Percentiles rank a stretch among this genome's conserved stretches.
Conservation (phyloP, 1,139 yeast species). For the Blastobotrys raffinosifermentans region DNA sequence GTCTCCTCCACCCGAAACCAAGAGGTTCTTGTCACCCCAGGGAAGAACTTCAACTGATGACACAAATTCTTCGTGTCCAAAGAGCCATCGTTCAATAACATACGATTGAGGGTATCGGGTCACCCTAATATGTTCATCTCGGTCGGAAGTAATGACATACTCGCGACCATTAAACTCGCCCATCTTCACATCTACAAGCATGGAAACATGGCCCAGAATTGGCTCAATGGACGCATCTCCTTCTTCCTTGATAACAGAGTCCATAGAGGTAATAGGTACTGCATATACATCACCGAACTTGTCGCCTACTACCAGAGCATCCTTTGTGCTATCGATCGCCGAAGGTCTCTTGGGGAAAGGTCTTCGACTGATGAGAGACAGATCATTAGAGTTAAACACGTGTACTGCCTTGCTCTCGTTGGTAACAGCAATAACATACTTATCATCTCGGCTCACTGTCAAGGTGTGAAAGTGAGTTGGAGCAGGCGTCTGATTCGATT, state of each 20-base stretch:
- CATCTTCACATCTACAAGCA: conserved; percentile 72
- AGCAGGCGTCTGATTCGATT: background rate
- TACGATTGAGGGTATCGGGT: conserved; percentile 74
- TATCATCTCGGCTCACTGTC: conserved; percentile 47
- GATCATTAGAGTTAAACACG: conserved; percentile 34
- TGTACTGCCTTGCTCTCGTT: conserved; percentile 78
- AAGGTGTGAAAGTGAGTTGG: conserved; percentile 47
- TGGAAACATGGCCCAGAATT: conserved; percentile 90
- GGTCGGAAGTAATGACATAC: conserved; percentile 72
- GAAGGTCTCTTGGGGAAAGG: conserved; percentile 87
- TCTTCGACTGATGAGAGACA: conserved; percentile 60
- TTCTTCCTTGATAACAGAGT: conserved; percentile 23
- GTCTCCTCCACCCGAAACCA: conserved; percentile 92
- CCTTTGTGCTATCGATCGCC: conserved; percentile 54
- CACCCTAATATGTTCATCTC: conserved; percentile 95
- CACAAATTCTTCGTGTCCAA: conserved; percentile 82
- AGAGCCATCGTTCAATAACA: conserved; percentile 74
- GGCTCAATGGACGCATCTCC: conserved; percentile 49
- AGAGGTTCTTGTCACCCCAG: conserved; percentile 42
- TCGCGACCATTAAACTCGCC: conserved; percentile 41
- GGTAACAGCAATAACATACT: conserved; percentile 59
- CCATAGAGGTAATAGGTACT: conserved; percentile 28
- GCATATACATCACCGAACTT: conserved; percentile 93
- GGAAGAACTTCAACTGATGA: conserved; percentile 53
- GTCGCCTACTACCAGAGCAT: conserved; percentile 74